Base-by-base conservation (phyloP, 1,284 basidiomycete genomes). In the Afroboletus lepidellus region DNA sequence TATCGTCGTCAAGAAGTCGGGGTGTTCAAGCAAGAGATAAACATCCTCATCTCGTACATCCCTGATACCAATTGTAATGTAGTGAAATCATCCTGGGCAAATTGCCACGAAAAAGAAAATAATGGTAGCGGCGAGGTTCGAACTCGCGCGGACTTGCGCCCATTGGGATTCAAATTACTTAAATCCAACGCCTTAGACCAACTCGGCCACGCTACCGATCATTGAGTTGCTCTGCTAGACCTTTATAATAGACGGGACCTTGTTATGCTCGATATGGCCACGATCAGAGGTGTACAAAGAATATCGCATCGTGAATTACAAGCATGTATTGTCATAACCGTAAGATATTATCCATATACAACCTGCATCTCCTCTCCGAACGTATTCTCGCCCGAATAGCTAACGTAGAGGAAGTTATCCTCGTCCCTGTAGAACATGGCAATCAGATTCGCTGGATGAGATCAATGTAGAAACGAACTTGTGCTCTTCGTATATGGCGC, bases 401-500 rank as follows among this genome's bases (percentile, higher is more conserved):
- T 91, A 57, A 96, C 92, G 69, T 95, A 98, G 48, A 97, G 78
- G 83, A 97, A 97, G 57, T 93, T 92, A 70, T 97, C 94, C 70
- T 97, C 94, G 64, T 97, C 94, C 81, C 93, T 95, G 58, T 24
- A 46, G 50, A 49, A 70, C 56, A 54, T 53, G 13, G 25, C 36
- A 27, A 59, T 60, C 23, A 55, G 52, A 44, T 38, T 13, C 41
- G 48, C 34, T 50, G 32, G 53, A 51, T 37, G 21, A 41, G 41
- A 46, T 16, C 29, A 50, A 29, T 20, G 36, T 12, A 46, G n/a
- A n/a, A 33, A 80, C 90, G 67, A 59, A 95, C 94, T 97, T 97
- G 83, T 99, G 96, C 75, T 99, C 97, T 74, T 99, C 97, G 70
- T 99, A 99, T 67, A 99, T 98, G 46, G 94, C 89, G 68, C 92